Base-by-base conservation (phyloP, 1,139 yeast species). In the Blastobotrys raffinosifermentans region DNA sequence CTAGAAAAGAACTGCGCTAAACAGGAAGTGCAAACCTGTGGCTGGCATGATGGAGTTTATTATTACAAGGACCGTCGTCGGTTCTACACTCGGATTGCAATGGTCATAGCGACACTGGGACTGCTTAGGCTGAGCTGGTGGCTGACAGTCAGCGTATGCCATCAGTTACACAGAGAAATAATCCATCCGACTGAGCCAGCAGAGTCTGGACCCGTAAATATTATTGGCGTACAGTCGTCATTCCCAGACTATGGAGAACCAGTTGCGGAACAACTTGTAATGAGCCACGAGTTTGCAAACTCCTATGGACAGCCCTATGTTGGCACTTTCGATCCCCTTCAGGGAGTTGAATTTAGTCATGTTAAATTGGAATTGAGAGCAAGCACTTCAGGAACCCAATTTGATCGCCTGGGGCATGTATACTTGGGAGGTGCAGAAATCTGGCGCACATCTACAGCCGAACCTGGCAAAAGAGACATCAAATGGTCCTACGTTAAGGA, bases 401-500 rank as follows among this genome's bases (percentile, higher is more conserved):
- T 74, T 51, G 94, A 85, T 55, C 67, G 95, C 41, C 65, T 85
- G 50, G 83, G 80, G 10, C 85, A 83, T 52, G 58, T 85, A 19
- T 80, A 72, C 51, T 57, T 85, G 19, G 73, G 73, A 38, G 84
- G 79, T 17, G 69, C 72, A 11, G 84, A 83, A 48, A 60, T 85
- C 23, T 85, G 95, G 94, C 70, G 95, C 57, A 78, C 93, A 0
- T 79, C 91, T 2, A 85, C 95, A 2, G 77, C 84, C 14, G 94
- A 85, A 58, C 95, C 95, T 0, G 74, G 76, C 44, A 69, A 73
- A 37, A 58, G 63, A 14, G 52, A 51, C 18, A 49, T 60, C 2
- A 69, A 73, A 2, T 69, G 65, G 49, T 55, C 62, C 10, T 64
- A 70, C 35, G 62, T 68, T 21, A 84, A 82, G 54, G 95, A 86